Base-by-base conservation (phyloP, 805 yeast genomes). In the Metschnikowia cerradonensis region DNA sequence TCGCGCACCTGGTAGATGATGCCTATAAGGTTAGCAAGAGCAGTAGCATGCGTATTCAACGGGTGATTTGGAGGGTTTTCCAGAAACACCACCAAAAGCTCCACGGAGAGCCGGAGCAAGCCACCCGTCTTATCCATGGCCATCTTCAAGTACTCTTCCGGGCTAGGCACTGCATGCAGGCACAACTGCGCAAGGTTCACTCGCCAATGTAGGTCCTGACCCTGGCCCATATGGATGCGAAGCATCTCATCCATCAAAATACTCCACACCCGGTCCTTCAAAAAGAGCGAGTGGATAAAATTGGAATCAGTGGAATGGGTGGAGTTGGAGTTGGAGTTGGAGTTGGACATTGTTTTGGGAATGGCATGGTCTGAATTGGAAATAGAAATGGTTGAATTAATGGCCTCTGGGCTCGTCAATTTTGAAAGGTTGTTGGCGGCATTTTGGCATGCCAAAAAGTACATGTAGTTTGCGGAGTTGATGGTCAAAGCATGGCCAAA, bases 101-200 rank as follows among this genome's bases (percentile, higher is more conserved):
- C 72, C 3, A 86, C 81, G 0, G 92, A 83, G 34, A 91, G 70
- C 55, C 97, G 73, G 62, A 90, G 87, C 34, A 91, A 71, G 0
- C 97, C 97, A 1, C 96, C 96, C 0, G 97, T 91, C 47, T 72
- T 91, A 62, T 89, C 84, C 77, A 80, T 79, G 7, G 87, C 96
- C 97, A 92, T 91, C 36, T 75, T 76, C 33, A 83, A 64, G 61
- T 91, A 91, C 60, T 88, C 66, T 35, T 64, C 63, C 40, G 66
- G 60, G 1, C 57, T 32, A 2, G 76, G 76, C 19, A 66, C 49
- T 8, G 51, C 48, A 26, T 45, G 34, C 1, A 20, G 17, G 37
- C 56, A 54, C 26, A 61, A 48, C 3, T 40, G 41, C 6, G 33
- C 35, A 30, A 66, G 54, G 48, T 57, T 53, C 50, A 90, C 96